Evolutionary conservation across 768 basidiomycete genomes (phyloP), one percentile per base, ranked within the genome.

Genomic region (Suillus luteus): DNA sequence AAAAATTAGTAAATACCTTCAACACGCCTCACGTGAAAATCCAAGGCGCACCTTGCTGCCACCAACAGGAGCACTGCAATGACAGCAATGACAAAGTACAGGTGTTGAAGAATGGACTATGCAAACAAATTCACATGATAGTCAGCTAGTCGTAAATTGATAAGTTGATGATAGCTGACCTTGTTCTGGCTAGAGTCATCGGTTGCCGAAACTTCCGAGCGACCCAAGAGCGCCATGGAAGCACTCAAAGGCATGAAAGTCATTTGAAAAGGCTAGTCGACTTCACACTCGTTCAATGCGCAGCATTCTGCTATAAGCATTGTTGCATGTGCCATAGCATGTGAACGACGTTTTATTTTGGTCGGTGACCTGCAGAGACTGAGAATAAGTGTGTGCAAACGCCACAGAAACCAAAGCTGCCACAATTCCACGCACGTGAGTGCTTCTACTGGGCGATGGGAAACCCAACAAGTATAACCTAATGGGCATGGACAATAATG

Each of bases 401-500:
- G 73, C 75, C 74, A 75, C 73, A 49, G 0, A 17, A 40, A 12
- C 5, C 51, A 75, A 69, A 75, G 51, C 70, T 22, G 10, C 3
- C 55, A 66, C 67, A 68, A 71, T 27, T 68, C 38, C 24, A 38
- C 15, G 14, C 55, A 58, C 57, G 57, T 58, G 57, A 41, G 24
- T 31, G 24, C 24, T 40, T n/a, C 6, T 58, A 31, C 57, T 40
- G 17, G 31, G 38, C 55, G 8, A 58, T 41, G 55, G 38, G 57
- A 58, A 55, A 58, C 24, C 27, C 40, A 40, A 12, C 57, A 19
- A 35, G 31, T 33, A 54, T 33, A 41, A 11, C 27, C 27, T 52
- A 58, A 68, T 71, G 71, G 66, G 64, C 52, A 74, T 72, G 73
- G 71, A 70, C 62, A 64, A 74, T 75, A 64, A 75, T 75, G 75